Evolutionary conservation across 169 alveolate genomes (phyloP).

Genomic region (Cystoisospora suis): DNA sequence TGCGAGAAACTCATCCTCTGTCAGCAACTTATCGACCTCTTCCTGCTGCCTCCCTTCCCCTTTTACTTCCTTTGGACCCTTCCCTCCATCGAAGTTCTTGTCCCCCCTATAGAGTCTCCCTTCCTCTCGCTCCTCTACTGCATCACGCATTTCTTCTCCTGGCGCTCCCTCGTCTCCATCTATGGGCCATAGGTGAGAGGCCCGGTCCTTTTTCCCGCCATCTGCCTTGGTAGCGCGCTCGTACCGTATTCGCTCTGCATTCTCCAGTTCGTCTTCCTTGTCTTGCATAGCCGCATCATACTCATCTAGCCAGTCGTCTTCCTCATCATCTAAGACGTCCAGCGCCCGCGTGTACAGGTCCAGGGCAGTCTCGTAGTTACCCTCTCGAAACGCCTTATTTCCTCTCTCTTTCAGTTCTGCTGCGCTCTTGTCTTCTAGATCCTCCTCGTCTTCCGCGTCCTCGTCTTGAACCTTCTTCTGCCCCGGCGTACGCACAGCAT

Average conservation of each 20-base stretch:
- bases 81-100: neutral
- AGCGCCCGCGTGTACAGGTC: slow-evolving; percentile 40
- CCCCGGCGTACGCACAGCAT: slow-evolving; percentile 36
- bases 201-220: neutral
- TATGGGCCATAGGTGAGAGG: neutral
- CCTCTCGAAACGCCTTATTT: slow-evolving; percentile 3
- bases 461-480: slow-evolving; percentile 69
- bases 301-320: slow-evolving; percentile 45
- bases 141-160: neutral
- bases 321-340: slow-evolving; percentile 20
- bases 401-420: slow-evolving; percentile 43
- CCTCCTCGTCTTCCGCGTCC: slow-evolving; percentile 41
- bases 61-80: neutral
- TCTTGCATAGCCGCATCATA: slow-evolving; percentile 15
- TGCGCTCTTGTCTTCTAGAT: neutral
- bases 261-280: slow-evolving; percentile 30
- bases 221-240: neutral
- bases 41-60: neutral
- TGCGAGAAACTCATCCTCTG: neutral
- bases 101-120: too few relatives aligned
- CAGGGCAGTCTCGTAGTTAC: slow-evolving; percentile 7
- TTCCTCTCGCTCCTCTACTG: neutral
- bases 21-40: neutral
- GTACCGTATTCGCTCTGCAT: neutral
- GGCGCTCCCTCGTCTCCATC: neutral